phyloP scores from a whole-genome alignment of 2,329 filamentous ascomycete genomes.

The Claviceps spartinae region DNA sequence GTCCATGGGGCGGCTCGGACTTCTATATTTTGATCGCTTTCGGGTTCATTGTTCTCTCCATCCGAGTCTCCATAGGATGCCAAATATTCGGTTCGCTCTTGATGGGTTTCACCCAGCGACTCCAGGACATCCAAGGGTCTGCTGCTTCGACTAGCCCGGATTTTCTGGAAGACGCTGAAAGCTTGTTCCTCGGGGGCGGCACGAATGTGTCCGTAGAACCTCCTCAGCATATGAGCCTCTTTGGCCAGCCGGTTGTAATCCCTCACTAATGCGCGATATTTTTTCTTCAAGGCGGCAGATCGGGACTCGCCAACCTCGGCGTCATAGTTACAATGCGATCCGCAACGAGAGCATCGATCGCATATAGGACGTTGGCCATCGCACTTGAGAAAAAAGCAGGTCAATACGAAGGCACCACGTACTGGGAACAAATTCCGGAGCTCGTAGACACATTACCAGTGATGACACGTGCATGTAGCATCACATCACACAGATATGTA shows the following conservation, averaged over 20 bases:
- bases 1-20: constrained; percentile 2
- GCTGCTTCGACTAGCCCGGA: background rate
- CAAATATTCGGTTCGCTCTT: background rate
- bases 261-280: background rate
- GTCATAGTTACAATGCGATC: constrained; percentile 3
- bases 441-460: too few relatives aligned
- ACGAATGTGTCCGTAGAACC: constrained; percentile 3
- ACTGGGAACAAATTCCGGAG: background rate
- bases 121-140: constrained; percentile 3
- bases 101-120: background rate
- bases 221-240: background rate
- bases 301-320: constrained; percentile 6
- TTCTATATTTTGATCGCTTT: background rate
- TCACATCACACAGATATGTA: too few relatives aligned
- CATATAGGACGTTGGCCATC: constrained; percentile 4
- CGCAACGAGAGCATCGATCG: constrained; percentile 3
- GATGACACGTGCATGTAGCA: too few relatives aligned
- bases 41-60: background rate
- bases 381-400: constrained; percentile 1
- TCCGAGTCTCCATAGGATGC: constrained; percentile 1
- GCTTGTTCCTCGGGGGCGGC: constrained; percentile 3
- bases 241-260: background rate
- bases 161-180: constrained; percentile 1
- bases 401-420: background rate
- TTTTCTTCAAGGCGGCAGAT: constrained; percentile 4